Evolutionary conservation across 768 basidiomycete species (phyloP).

Genomic region (Tricholoma matsutake): DNA sequence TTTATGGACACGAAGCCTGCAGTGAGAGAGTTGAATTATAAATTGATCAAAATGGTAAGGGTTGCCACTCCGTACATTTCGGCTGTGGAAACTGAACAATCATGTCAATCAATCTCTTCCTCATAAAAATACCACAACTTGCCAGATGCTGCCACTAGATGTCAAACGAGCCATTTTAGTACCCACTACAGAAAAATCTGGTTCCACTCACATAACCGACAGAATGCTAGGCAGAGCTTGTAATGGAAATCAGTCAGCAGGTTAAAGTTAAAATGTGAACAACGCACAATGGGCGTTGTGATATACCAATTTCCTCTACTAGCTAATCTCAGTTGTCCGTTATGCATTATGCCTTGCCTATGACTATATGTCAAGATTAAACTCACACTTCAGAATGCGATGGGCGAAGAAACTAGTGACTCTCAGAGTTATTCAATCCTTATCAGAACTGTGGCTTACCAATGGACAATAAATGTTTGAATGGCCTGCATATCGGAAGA

Average conservation of each 20-base stretch:
- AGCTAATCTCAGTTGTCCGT: conserved; percentile 9
- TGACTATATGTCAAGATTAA: not conserved
- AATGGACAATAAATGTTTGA: conserved; percentile 25
- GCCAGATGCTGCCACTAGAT: conserved; percentile 21
- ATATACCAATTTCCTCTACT: conserved; percentile 26
- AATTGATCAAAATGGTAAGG: not conserved
- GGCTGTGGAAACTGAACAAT: conserved; percentile 19
- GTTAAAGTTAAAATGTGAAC: not conserved
- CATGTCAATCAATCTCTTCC: not conserved
- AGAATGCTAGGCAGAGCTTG: conserved; percentile 18
- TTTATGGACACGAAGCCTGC: conserved; percentile 15
- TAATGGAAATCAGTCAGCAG: not conserved
- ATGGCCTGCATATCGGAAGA: conserved; percentile 14
- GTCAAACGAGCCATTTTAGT: not conserved
- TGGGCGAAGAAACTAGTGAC: conserved; percentile 11
- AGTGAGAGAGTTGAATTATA: not conserved
- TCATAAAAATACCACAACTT: not conserved
- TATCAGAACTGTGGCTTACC: conserved; percentile 8
- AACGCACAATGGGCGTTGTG: conserved; percentile 22
- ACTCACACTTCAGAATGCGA: conserved; percentile 15
- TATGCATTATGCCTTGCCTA: not conserved
- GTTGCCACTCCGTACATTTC: conserved; percentile 15
- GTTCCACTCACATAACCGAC: conserved; percentile 19
- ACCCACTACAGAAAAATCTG: not conserved
- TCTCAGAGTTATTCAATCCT: not conserved